These are phyloP conservation scores for Puccinia triticina DNA, from an alignment of 1,284 basidiomycete genomes.

Conservation along the genomic window DNA sequence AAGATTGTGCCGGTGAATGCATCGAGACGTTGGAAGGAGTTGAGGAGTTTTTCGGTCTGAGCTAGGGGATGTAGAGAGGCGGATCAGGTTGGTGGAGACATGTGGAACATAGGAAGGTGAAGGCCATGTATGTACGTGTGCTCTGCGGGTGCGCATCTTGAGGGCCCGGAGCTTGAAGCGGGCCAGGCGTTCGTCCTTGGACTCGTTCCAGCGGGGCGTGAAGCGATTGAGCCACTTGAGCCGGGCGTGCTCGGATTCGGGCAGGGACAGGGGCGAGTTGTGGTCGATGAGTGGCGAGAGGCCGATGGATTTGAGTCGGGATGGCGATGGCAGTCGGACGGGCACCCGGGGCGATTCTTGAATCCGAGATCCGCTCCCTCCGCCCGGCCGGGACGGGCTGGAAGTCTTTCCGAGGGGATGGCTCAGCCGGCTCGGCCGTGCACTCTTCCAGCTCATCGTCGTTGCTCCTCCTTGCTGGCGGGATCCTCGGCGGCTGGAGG, in stretches of 20 bases:
- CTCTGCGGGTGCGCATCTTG: conserved; percentile 22
- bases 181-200: conserved; percentile 5
- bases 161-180: conserved; percentile 24
- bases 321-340: background rate
- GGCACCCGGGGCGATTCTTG: conserved; percentile 36
- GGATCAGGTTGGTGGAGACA: background rate
- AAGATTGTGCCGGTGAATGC: conserved; percentile 27
- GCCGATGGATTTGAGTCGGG: conserved; percentile 3
- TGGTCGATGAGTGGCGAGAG: conserved; percentile 39
- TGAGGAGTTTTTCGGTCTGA: conserved; percentile 36
- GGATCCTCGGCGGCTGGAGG: too few relatives aligned
- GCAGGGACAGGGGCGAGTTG: conserved; percentile 28
- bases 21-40: conserved; percentile 49
- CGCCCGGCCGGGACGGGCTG: too few relatives aligned
- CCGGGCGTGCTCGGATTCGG: conserved; percentile 20
- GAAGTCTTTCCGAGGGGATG: too few relatives aligned
- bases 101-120: background rate
- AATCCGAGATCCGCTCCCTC: too few relatives aligned
- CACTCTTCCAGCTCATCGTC: too few relatives aligned
- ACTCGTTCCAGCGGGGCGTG: conserved; percentile 38
- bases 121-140: conserved; percentile 21
- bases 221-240: conserved; percentile 42
- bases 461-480: too few relatives aligned
- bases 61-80: background rate
- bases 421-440: too few relatives aligned